A percentile compares a stretch with the other conserved stretches of the same genome.
Evolutionary conservation across 2,329 filamentous ascomycete species (phyloP).

Genomic region (Fusarium dimerum): DNA sequence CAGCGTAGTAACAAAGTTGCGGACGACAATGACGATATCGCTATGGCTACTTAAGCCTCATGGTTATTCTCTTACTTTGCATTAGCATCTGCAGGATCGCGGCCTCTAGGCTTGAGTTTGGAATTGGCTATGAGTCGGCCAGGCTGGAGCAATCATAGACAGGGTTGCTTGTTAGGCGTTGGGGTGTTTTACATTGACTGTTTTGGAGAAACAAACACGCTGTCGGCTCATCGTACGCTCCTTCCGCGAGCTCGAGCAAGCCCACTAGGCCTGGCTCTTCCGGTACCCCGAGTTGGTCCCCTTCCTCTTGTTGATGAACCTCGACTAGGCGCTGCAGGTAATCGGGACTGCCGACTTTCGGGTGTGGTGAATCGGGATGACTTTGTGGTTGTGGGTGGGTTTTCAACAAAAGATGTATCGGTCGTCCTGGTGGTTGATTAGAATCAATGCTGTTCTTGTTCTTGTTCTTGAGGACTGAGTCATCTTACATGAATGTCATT

Average conservation of each 20-base stretch:
- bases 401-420: conserved; percentile 87
- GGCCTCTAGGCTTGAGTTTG: conserved; percentile 11
- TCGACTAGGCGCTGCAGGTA: conserved; percentile 44
- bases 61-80: background rate
- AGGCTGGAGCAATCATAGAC: background rate
- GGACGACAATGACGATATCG: conserved; percentile 27
- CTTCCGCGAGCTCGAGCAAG: conserved; percentile 48
- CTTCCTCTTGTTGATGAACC: conserved; percentile 38
- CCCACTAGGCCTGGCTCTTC: conserved; percentile 45
- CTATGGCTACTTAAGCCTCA: conserved; percentile 34
- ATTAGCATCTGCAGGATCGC: conserved; percentile 3
- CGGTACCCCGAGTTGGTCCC: conserved; percentile 23
- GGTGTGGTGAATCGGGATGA: conserved; percentile 49
- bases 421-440: conserved; percentile 65
- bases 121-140: background rate
- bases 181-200: background rate
- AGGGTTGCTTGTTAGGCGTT: conserved; percentile 8
- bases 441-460: background rate
- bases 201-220: background rate
- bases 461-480: background rate
- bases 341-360: conserved; percentile 46
- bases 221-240: conserved; percentile 42
- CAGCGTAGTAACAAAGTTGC: conserved; percentile 13
- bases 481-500: conserved; percentile 77
- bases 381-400: conserved; percentile 64